Conservation (phyloP, 2,329 filamentous ascomycete species). For the Colletotrichum spinosum region DNA sequence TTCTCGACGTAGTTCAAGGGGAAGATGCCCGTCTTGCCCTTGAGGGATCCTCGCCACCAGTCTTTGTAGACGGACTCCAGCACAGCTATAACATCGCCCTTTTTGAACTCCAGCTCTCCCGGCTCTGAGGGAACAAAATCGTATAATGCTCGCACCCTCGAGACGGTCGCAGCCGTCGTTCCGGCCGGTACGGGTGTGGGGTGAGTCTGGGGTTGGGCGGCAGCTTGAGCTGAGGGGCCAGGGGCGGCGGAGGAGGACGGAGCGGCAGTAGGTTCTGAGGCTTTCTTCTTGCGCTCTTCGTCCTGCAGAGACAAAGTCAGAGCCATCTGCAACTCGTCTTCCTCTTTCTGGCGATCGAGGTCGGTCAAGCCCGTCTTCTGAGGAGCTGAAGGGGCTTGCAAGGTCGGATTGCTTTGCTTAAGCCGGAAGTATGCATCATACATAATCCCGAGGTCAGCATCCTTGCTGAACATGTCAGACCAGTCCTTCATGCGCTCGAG, state of each 20-base stretch:
- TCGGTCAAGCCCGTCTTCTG: constrained; percentile 93
- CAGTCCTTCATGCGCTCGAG: constrained; percentile 96
- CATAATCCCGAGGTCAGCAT: constrained; percentile 97
- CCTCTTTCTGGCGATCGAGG: constrained; percentile 90
- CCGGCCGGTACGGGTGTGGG: constrained; percentile 76
- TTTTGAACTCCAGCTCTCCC: constrained; percentile 94
- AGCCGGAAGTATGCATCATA: constrained; percentile 91
- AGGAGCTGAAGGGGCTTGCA: constrained; percentile 92
- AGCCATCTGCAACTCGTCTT: constrained; percentile 97
- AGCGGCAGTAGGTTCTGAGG: constrained; percentile 50
- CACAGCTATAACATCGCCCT: constrained; percentile 96
- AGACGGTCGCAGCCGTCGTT: constrained; percentile 96
- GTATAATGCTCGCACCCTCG: constrained; percentile 90
- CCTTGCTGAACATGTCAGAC: constrained; percentile 91
- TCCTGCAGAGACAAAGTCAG: constrained; percentile 93
- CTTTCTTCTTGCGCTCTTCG: constrained; percentile 72
- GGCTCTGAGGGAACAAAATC: constrained; percentile 96
- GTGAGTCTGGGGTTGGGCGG: constrained; percentile 54
- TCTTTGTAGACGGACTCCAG: constrained; percentile 98
- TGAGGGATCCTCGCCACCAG: constrained; percentile 97
- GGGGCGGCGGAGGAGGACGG: constrained; percentile 48
- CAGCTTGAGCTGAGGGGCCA: constrained; percentile 43
- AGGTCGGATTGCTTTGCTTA: constrained; percentile 85
- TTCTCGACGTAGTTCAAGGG: constrained; percentile 99
- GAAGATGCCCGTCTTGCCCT: constrained; percentile 97